Evolutionary conservation across 2,329 filamentous ascomycete genomes (phyloP).

Genomic region (Dothiorella sarmentorum): DNA sequence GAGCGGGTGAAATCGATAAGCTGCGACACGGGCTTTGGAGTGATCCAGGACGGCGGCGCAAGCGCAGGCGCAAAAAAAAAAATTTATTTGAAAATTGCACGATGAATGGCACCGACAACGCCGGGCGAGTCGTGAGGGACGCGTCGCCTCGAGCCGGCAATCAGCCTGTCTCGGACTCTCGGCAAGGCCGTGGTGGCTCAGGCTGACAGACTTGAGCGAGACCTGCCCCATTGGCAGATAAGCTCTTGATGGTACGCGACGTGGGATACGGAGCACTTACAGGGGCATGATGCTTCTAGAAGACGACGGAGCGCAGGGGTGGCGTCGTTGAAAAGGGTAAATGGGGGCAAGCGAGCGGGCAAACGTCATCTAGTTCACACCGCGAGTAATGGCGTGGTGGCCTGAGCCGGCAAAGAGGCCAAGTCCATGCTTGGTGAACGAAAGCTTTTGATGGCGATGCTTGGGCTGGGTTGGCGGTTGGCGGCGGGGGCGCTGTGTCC

Average conservation of each 20-base stretch:
- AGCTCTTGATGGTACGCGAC: neutral
- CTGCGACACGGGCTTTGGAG: neutral
- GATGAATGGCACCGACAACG: neutral
- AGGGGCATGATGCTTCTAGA: too few species aligned
- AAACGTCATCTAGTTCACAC: too few species aligned
- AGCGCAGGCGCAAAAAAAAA: neutral
- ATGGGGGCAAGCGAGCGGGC: too few species aligned
- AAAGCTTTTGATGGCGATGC: neutral
- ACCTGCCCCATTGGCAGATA: neutral
- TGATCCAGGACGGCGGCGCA: neutral
- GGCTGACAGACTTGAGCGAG: too few species aligned
- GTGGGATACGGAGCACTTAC: too few species aligned
- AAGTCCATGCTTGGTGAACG: neutral
- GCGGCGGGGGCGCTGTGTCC: neutral
- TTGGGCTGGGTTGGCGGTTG: neutral
- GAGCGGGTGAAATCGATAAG: neutral
- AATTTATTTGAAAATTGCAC: neutral
- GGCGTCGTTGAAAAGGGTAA: too few species aligned
- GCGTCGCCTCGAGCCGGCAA: neutral
- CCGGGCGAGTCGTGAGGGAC: neutral
- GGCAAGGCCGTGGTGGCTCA: neutral
- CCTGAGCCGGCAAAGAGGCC: neutral
- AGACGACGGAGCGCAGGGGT: too few species aligned
- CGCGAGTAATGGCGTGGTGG: too few species aligned
- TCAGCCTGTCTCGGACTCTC: neutral